Conservation (phyloP, 805 yeast genomes). For the Isabelozyma gotoi region DNA sequence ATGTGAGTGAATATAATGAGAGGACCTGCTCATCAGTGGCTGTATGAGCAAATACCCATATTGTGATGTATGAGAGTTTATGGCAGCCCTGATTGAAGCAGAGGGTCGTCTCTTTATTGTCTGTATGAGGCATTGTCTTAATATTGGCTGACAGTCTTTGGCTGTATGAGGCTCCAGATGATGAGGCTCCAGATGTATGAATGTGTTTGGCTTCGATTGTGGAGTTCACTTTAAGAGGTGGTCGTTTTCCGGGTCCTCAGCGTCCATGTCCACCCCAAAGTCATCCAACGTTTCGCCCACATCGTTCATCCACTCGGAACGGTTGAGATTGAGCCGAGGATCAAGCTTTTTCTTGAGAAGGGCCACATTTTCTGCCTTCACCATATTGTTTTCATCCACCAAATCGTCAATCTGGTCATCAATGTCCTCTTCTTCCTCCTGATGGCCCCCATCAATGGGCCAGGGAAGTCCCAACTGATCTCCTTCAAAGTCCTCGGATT, state of each 20-base stretch:
- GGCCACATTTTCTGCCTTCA: constrained; percentile 10
- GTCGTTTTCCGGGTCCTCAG: constrained; percentile 42
- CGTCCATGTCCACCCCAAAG: constrained; percentile 82
- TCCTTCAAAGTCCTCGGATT: constrained; percentile 49
- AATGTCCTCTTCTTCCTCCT: constrained; percentile 22
- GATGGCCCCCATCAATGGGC: constrained; percentile 86
- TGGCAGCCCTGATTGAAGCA: too few species aligned
- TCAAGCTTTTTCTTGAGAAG: constrained; percentile 33
- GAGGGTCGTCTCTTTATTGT: too few species aligned
- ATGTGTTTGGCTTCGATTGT: background rate
- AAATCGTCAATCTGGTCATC: constrained; percentile 14
- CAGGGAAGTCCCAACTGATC: constrained; percentile 75
- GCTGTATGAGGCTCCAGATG: too few species aligned
- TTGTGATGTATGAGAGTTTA: too few species aligned
- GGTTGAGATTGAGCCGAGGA: constrained; percentile 32
- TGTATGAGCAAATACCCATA: too few species aligned
- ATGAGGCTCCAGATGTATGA: background rate
- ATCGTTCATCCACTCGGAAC: constrained; percentile 66
- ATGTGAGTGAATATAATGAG: too few species aligned
- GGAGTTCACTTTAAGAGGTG: background rate
- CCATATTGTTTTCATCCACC: background rate
- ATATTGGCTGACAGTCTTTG: too few species aligned
- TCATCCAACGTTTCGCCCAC: constrained; percentile 84
- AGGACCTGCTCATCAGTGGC: too few species aligned
- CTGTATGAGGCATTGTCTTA: too few species aligned